phyloP scores from a whole-genome alignment of 495 filamentous ascomycete genomes.

The Chlorociboria aeruginascens region DNA sequence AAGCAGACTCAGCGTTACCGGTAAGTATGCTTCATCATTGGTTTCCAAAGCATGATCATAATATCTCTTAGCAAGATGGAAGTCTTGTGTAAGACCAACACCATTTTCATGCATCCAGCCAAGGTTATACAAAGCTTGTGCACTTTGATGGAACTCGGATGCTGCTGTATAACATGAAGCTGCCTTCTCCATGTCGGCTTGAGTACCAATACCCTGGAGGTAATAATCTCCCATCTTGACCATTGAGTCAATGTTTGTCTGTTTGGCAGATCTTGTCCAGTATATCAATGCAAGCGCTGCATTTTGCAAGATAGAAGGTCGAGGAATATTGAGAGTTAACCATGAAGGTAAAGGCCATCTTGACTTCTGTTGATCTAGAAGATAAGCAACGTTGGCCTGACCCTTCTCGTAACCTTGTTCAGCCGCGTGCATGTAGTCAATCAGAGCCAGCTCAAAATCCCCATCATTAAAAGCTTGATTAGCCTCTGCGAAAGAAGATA shows the following conservation, averaged over 20 bases:
- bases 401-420: conserved; percentile 92
- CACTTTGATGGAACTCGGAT: conserved; percentile 79
- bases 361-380: conserved; percentile 74
- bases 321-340: conserved; percentile 26
- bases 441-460: conserved; percentile 74
- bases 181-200: conserved; percentile 70
- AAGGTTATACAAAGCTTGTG: conserved; percentile 92
- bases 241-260: conserved; percentile 83
- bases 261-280: conserved; percentile 92
- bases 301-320: conserved; percentile 49
- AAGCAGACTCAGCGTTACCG: conserved; percentile 75
- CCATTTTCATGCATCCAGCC: conserved; percentile 99
- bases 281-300: conserved; percentile 75
- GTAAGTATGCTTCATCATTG: conserved; percentile 89
- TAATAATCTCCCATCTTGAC: conserved; percentile 99
- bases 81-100: conserved; percentile 85
- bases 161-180: conserved; percentile 86
- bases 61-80: conserved; percentile 90
- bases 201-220: conserved; percentile 62
- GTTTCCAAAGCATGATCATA: conserved; percentile 89
- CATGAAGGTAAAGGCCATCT: conserved; percentile 39
- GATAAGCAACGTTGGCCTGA: conserved; percentile 87
- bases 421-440: conserved; percentile 81
- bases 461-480: conserved; percentile 74
- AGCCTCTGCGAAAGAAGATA: conserved; percentile 77